Evolutionary conservation across 1,284 basidiomycete species (phyloP).

Genomic region (Peniophora sp.): DNA sequence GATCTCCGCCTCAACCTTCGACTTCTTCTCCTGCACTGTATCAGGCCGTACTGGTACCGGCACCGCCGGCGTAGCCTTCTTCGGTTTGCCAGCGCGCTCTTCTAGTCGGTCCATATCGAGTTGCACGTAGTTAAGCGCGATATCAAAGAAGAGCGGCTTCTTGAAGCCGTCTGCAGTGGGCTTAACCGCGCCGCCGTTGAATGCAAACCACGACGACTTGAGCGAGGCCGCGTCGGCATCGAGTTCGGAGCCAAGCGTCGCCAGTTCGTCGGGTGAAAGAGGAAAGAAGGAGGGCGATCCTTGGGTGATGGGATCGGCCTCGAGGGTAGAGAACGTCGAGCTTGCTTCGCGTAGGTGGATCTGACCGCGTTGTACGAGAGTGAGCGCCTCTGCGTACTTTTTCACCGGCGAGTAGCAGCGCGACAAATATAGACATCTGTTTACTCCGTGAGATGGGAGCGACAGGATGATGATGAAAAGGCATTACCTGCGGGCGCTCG

Average conservation of each 20-base stretch:
- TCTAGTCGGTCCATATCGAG: slow-evolving; percentile 74
- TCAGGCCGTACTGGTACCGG: slow-evolving; percentile 13
- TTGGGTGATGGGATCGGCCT: slow-evolving; percentile 35
- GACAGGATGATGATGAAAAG: slow-evolving; percentile 3
- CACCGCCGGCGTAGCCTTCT: slow-evolving; percentile 11
- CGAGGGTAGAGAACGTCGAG: slow-evolving; percentile 31
- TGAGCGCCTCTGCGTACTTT: slow-evolving; percentile 64
- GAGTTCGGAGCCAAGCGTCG: slow-evolving; percentile 43
- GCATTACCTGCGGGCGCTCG: slow-evolving; percentile 61
- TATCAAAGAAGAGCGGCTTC: slow-evolving; percentile 89
- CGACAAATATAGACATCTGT: slow-evolving; percentile 63
- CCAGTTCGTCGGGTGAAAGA: slow-evolving; percentile 36
- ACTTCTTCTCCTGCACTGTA: slow-evolving; percentile 21
- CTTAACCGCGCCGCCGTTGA: slow-evolving; percentile 55
- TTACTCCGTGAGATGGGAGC: slow-evolving; percentile 1
- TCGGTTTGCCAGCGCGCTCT: slow-evolving; percentile 59
- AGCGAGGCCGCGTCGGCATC: slow-evolving; percentile 41
- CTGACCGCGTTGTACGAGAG: slow-evolving; percentile 59
- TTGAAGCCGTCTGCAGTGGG: slow-evolving; percentile 43
- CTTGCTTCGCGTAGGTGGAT: slow-evolving; percentile 67
- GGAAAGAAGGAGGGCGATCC: slow-evolving; percentile 46
- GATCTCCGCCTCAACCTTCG: slow-evolving; percentile 27
- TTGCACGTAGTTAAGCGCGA: slow-evolving; percentile 88
- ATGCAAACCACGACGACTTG: slow-evolving; percentile 77
- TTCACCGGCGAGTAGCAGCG: slow-evolving; percentile 63